Evolutionary conservation across 257 asterid species (phyloP).

Genomic region (Fraxinus quadrangulata): DNA sequence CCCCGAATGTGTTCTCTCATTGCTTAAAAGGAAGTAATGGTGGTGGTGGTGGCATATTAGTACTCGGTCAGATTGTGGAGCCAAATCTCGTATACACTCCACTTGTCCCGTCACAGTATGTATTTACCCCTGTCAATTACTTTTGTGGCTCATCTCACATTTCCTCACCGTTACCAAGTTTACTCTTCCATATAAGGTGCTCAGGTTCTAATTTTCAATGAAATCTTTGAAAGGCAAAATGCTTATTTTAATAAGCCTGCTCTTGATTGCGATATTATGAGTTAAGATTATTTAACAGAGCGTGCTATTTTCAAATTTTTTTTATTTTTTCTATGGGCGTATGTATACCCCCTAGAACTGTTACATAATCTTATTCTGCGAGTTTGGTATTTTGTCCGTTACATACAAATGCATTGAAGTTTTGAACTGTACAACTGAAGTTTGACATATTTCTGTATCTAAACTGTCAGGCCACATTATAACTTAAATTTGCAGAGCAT

Average conservation of each 20-base stretch:
- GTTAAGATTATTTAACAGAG: too few relatives aligned
- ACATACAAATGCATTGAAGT: neutral
- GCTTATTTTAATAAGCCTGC: too few relatives aligned
- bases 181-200: neutral
- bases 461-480: conserved; percentile 81
- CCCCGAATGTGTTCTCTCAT: conserved; percentile 86
- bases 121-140: conserved; percentile 27
- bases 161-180: neutral
- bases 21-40: conserved; percentile 75
- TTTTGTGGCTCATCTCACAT: neutral
- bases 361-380: neutral
- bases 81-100: conserved; percentile 89
- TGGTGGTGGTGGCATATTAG: conserved; percentile 84
- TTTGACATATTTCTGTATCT: conserved; percentile 4
- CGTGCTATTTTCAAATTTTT: too few relatives aligned
- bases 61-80: conserved; percentile 86
- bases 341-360: too few relatives aligned
- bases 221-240: too few relatives aligned
- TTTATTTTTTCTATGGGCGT: too few relatives aligned
- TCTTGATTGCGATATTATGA: too few relatives aligned
- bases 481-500: conserved; percentile 81
- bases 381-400: neutral
- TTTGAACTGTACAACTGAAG: neutral
- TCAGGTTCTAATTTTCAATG: too few relatives aligned
- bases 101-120: conserved; percentile 93